Percentiles rank a stretch among this genome's conserved stretches.
These are phyloP conservation scores for Dorcoceras hygrometricum DNA, from an alignment of 257 asterid genomes.

Conservation along the genomic window DNA sequence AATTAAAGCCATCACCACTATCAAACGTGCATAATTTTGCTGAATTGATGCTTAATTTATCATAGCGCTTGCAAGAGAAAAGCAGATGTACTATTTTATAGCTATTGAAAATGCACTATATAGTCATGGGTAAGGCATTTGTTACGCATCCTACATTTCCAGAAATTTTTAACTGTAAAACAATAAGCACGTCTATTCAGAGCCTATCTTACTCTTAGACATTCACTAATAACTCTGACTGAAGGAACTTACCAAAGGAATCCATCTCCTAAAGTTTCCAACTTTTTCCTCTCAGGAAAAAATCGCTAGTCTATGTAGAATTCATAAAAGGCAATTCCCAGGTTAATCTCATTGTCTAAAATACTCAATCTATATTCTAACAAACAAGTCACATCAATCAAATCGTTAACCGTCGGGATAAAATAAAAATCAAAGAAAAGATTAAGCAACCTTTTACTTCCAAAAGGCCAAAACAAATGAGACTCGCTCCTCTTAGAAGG, in stretches of 20 bases:
- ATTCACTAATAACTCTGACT: neutral
- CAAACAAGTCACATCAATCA: conserved; percentile 12
- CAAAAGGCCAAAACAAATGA: neutral
- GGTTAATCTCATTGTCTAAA: neutral
- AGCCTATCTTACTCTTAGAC: conserved; percentile 5
- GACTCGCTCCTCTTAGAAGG: neutral
- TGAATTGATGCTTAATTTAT: neutral
- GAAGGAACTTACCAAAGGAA: conserved; percentile 4
- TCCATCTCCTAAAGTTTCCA: conserved; percentile 7
- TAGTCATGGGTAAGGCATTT: neutral
- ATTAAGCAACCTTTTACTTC: neutral
- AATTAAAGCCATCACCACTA: neutral
- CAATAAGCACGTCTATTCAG: neutral
- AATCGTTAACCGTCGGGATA: neutral
- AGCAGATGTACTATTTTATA: neutral
- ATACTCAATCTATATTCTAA: neutral
- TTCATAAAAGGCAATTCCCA: neutral
- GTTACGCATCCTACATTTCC: neutral
- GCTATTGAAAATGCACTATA: conserved; percentile 1
- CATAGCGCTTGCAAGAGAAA: neutral
- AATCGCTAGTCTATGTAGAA: neutral
- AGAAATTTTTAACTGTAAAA: conserved; percentile 8
- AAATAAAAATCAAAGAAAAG: neutral
- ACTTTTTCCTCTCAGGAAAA: neutral
- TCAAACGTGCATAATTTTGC: neutral